Conservation (phyloP, 768 basidiomycete species). For the Podaxis sp. region DNA sequence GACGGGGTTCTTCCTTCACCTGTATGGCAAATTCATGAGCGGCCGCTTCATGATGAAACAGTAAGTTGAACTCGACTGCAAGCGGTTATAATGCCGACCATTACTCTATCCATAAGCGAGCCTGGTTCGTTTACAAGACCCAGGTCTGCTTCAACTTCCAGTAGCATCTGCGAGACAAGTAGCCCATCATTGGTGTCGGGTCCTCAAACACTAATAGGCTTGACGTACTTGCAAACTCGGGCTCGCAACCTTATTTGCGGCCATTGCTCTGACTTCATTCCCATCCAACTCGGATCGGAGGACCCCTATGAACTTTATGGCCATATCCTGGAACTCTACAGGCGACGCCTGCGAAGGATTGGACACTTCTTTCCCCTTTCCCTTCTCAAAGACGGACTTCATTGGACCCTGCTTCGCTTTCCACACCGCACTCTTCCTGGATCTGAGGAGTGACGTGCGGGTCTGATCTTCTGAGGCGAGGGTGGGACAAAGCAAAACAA, state of each 20-base stretch:
- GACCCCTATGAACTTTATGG: slow-evolving; percentile 41
- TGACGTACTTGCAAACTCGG: slow-evolving; percentile 64
- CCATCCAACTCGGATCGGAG: slow-evolving; percentile 50
- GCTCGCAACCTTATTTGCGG: slow-evolving; percentile 71
- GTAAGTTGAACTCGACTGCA: slow-evolving; percentile 42
- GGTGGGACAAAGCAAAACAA: slow-evolving; percentile 70
- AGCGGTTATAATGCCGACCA: slow-evolving; percentile 68
- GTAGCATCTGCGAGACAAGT: slow-evolving; percentile 51
- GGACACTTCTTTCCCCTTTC: slow-evolving; percentile 33
- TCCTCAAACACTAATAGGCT: not conserved
- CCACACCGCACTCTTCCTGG: slow-evolving; percentile 81
- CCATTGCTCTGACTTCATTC: slow-evolving; percentile 76
- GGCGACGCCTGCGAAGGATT: slow-evolving; percentile 28
- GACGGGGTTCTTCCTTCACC: slow-evolving; percentile 4
- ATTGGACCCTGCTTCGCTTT: slow-evolving; percentile 77
- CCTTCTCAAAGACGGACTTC: slow-evolving; percentile 68
- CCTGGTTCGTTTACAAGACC: slow-evolving; percentile 51
- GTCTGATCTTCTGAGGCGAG: slow-evolving; percentile 32
- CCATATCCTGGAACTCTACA: slow-evolving; percentile 41
- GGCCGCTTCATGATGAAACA: not conserved
- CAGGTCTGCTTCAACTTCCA: slow-evolving; percentile 78
- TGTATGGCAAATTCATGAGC: not conserved
- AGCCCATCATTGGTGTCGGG: not conserved
- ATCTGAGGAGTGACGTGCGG: slow-evolving; percentile 50
- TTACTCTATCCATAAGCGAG: slow-evolving; percentile 79